These are phyloP conservation scores for Pythium brassicae DNA, from an alignment of 352 stramenopile species.

Conservation along the genomic window DNA sequence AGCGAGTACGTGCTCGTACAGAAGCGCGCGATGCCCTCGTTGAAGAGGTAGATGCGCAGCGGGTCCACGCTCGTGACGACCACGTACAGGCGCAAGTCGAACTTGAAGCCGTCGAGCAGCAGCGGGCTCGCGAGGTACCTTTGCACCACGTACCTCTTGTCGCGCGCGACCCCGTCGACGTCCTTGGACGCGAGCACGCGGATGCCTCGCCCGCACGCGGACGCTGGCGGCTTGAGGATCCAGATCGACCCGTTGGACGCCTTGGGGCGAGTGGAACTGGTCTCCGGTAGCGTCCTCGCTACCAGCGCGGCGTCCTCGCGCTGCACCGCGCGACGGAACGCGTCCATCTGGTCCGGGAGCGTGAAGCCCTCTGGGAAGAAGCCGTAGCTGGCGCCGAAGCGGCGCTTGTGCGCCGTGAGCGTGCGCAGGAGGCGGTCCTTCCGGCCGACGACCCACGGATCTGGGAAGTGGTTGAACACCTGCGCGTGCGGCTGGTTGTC, in stretches of 20 bases:
- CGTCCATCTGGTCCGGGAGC: conserved; percentile 67
- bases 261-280: not conserved
- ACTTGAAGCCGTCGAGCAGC: conserved; percentile 89
- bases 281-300: not conserved
- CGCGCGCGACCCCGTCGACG: conserved; percentile 20
- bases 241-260: conserved; percentile 35
- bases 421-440: conserved; percentile 88
- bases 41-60: conserved; percentile 80
- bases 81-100: conserved; percentile 90
- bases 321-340: conserved; percentile 46
- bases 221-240: conserved; percentile 88
- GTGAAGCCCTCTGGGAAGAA: conserved; percentile 86
- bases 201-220: conserved; percentile 85
- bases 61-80: conserved; percentile 85
- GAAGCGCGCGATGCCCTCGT: conserved; percentile 86
- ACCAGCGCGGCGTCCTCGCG: conserved; percentile 19
- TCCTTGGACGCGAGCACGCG: conserved; percentile 52
- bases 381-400: conserved; percentile 53
- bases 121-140: conserved; percentile 77
- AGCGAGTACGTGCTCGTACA: conserved; percentile 81
- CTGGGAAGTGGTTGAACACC: conserved; percentile 87
- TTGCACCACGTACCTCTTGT: conserved; percentile 59
- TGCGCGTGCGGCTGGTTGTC: conserved; percentile 34
- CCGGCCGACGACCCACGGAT: conserved; percentile 86
- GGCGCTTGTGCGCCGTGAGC: conserved; percentile 47